Evolutionary conservation across 2,329 filamentous ascomycete species (phyloP), one percentile per base, ranked within the genome.

Genomic region (Thelonectria rubi): DNA sequence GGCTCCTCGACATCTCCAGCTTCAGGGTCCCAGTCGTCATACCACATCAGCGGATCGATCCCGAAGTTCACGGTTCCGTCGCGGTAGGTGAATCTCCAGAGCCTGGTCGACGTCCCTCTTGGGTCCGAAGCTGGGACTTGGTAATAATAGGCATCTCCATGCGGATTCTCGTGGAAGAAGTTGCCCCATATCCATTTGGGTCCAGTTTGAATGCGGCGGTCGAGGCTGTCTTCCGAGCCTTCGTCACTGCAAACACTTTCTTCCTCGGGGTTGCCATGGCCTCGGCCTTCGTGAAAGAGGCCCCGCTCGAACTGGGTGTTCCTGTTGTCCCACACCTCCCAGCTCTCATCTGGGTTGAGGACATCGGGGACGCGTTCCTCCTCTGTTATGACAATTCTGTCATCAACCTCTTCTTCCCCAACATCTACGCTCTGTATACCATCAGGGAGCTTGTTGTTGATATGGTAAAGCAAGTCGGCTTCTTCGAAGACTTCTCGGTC

Each of bases 1-100:
- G 52, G 52, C 14, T 55, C 42, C 12, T 55, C 52, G 2, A 46
- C 18, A 11, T 55, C 52, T 12, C 52, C 52, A 8, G 42, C 52
- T 3, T 46, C 40, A 2, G 14, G 20, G 17, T 55, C 52, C 52
- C 52, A 55, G 6, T 47, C 42, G 1, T 55, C 30, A 15, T 37
- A 55, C 6, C 12, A 55, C 2, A 21, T 2, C 14, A 55, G 20
- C 0, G 52, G 42, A 4, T 55, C 26, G 12, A 11, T 17, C 1
- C 52, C 52, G 12, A 15, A 37, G 18, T 14, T 30, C 5, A 55
- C 42, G 1, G 1, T 17, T 1, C 52, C 52, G 26, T 55, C 52
- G 15, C 52, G 42, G 8, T 7, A 21, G 10, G 42, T 55, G 14
- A 55, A 55, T 47, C 24, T 47, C 52, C 52, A 46, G n/a, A 12